phyloP scores from a whole-genome alignment of 257 asterid genomes.

The Marsdenia floribunda region DNA sequence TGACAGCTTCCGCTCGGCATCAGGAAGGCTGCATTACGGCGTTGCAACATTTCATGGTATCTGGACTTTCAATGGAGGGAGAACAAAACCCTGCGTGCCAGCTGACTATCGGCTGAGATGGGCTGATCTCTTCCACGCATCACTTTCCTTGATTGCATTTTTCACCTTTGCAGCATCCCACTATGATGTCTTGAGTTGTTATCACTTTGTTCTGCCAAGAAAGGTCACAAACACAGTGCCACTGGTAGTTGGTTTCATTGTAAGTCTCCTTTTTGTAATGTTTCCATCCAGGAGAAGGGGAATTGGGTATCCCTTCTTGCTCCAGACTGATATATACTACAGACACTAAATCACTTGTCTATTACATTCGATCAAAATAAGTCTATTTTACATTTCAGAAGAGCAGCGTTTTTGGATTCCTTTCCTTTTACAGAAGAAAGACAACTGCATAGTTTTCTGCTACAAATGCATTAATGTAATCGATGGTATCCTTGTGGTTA shows the following conservation, averaged over 20 bases:
- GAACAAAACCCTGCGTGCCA: slow-evolving; percentile 27
- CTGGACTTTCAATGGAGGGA: slow-evolving; percentile 49
- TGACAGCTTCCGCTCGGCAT: slow-evolving; percentile 44
- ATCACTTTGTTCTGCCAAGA: slow-evolving; percentile 33
- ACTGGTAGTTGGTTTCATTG: slow-evolving; percentile 37
- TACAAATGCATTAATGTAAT: background rate
- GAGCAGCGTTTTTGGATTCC: background rate
- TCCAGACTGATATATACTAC: slow-evolving; percentile 34
- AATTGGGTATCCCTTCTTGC: slow-evolving; percentile 55
- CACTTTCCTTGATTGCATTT: slow-evolving; percentile 45
- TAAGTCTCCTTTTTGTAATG: slow-evolving; percentile 51
- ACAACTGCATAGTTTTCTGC: background rate
- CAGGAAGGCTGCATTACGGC: slow-evolving; percentile 51
- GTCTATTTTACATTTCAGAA: background rate
- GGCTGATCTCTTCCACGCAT: slow-evolving; percentile 41
- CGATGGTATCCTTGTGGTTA: background rate
- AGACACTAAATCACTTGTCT: slow-evolving; percentile 1
- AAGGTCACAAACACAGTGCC: slow-evolving; percentile 39
- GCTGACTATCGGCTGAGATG: slow-evolving; percentile 45
- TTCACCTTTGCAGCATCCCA: slow-evolving; percentile 50
- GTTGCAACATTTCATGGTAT: slow-evolving; percentile 49
- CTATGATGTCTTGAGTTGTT: slow-evolving; percentile 47
- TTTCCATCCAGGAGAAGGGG: slow-evolving; percentile 63
- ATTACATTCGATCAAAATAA: background rate
- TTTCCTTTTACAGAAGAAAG: background rate